These are phyloP conservation scores for Eimeria tenella DNA, from an alignment of 169 alveolate species.

Conservation along the genomic window DNA sequence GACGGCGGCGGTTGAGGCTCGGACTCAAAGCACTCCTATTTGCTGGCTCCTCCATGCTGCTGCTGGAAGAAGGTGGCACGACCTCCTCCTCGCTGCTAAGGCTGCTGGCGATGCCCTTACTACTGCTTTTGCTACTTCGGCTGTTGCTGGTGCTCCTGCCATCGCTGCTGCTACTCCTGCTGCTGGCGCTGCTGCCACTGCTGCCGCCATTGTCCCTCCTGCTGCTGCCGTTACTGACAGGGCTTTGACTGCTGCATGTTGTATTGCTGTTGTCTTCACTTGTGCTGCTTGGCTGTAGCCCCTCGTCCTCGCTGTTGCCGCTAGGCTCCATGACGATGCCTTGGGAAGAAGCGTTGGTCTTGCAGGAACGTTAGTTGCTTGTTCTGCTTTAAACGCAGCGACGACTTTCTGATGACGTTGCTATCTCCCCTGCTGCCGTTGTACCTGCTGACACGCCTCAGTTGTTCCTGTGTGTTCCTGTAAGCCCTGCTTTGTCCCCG, in stretches of 20 bases:
- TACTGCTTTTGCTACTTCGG: slow-evolving; percentile 9
- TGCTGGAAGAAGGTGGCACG: neutral
- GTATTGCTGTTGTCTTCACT: neutral
- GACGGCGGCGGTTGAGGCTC: no score
- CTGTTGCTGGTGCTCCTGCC: neutral
- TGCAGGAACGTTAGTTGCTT: neutral
- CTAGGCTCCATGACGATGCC: neutral
- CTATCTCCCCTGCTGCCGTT: neutral
- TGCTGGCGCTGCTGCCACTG: neutral
- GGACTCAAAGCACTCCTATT: neutral
- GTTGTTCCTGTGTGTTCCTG: neutral
- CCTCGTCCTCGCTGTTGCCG: slow-evolving; percentile 2
- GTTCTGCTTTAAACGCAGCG: neutral
- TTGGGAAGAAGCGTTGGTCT: neutral
- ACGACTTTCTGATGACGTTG: neutral
- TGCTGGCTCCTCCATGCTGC: neutral
- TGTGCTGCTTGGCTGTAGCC: neutral
- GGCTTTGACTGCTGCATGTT: neutral
- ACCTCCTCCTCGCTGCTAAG: neutral
- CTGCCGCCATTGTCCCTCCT: slow-evolving; percentile 9
- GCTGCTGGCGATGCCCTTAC: neutral
- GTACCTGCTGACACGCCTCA: neutral
- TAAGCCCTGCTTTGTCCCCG: neutral
- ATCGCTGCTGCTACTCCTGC: neutral
- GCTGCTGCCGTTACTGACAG: neutral